Conservation (phyloP, 805 yeast genomes). For the Barnettozyma wickerhamii region DNA sequence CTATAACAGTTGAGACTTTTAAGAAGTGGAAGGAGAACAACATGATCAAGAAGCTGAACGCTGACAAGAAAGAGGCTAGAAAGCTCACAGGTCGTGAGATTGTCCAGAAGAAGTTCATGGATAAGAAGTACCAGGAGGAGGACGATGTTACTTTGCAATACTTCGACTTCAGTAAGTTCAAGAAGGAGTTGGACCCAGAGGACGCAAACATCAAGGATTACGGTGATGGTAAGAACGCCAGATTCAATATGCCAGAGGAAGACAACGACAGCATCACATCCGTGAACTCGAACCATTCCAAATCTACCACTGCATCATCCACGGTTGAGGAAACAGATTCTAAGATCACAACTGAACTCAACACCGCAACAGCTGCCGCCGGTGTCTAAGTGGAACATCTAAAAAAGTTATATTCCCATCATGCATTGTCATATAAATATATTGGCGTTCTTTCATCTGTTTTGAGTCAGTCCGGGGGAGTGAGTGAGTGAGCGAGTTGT, state of each 20-base stretch:
- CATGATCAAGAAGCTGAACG: slow-evolving; percentile 47
- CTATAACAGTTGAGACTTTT: slow-evolving; percentile 80
- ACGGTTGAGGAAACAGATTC: not conserved
- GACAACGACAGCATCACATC: slow-evolving; percentile 18
- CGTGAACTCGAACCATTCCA: slow-evolving; percentile 3
- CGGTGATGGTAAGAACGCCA: slow-evolving; percentile 16
- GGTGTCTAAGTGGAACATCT: too few relatives aligned
- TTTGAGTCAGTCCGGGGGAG: too few relatives aligned
- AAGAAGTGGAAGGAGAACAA: slow-evolving; percentile 78
- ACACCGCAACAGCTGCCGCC: not conserved
- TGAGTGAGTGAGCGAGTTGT: too few relatives aligned
- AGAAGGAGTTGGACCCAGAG: slow-evolving; percentile 18
- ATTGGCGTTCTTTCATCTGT: too few relatives aligned
- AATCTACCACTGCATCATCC: slow-evolving; percentile 4
- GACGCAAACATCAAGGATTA: slow-evolving; percentile 12
- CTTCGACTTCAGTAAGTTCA: slow-evolving; percentile 40
- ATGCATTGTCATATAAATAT: too few relatives aligned
- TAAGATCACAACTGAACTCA: not conserved
- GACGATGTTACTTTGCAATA: slow-evolving; percentile 19
- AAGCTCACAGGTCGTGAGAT: slow-evolving; percentile 66
- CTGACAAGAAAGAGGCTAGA: slow-evolving; percentile 31
- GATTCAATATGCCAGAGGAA: slow-evolving; percentile 27
- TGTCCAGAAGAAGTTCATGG: slow-evolving; percentile 50
- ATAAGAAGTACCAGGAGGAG: slow-evolving; percentile 23
- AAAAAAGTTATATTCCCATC: too few relatives aligned